A percentile compares a stretch with the other conserved stretches of the same genome.
Evolutionary conservation across 495 filamentous ascomycete species (phyloP).

Genomic region (Aspergillus avenaceus): DNA sequence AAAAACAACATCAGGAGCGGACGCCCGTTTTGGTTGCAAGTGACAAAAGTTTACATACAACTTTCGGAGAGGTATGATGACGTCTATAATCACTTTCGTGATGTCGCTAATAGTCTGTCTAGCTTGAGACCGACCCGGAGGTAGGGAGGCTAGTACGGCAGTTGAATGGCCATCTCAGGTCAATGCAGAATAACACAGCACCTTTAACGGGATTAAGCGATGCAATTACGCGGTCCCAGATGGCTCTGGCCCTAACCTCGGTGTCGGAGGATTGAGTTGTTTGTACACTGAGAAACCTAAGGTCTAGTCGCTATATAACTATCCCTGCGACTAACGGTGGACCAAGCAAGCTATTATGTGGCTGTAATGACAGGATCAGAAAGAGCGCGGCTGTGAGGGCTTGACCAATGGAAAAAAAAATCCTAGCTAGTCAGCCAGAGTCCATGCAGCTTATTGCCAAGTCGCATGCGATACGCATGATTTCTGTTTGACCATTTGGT

Average conservation of each 20-base stretch:
- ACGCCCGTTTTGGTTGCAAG: constrained; percentile 26
- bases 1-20: constrained; percentile 8
- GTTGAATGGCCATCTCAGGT: constrained; percentile 52
- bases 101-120: constrained; percentile 8
- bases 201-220: constrained; percentile 48
- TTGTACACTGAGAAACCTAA: not conserved
- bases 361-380: too few species aligned
- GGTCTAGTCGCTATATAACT: not conserved
- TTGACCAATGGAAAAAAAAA: too few species aligned
- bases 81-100: not conserved
- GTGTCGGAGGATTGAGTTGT: constrained; percentile 33
- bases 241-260: constrained; percentile 43
- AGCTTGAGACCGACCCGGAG: constrained; percentile 43
- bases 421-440: too few species aligned
- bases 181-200: constrained; percentile 51
- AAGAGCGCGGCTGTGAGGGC: too few species aligned
- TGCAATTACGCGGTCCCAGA: constrained; percentile 46
- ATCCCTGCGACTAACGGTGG: not conserved
- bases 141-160: constrained; percentile 35
- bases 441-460: too few species aligned
- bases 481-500: too few species aligned
- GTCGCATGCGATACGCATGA: too few species aligned
- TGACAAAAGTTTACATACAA: constrained; percentile 17
- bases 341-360: not conserved
- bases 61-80: constrained; percentile 31